These are phyloP conservation scores for Flaveria brownii DNA, from an alignment of 129 eudicot genomes.

Conservation along the genomic window DNA sequence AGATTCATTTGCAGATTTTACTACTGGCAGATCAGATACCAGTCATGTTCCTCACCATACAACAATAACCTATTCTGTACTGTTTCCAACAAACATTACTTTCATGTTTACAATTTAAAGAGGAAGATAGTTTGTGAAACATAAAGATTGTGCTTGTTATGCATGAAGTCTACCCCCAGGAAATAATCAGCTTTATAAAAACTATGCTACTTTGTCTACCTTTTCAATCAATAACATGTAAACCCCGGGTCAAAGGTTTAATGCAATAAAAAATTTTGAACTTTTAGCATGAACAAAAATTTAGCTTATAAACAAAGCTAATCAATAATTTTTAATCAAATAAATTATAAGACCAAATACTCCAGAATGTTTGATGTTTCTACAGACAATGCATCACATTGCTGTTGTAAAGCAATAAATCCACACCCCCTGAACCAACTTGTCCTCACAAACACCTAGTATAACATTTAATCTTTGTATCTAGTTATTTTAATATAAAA, in stretches of 20 bases:
- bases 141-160: slow-evolving; percentile 6
- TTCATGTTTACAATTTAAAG: neutral
- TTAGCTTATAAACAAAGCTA: neutral
- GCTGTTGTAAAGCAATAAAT: neutral
- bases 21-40: neutral
- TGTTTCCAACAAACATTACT: neutral
- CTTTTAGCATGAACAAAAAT: neutral
- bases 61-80: neutral
- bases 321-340: neutral
- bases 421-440: neutral
- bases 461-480: neutral
- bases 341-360: neutral
- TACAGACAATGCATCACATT: neutral
- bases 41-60: neutral
- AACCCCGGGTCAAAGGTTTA: neutral
- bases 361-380: neutral
- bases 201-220: neutral
- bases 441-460: neutral
- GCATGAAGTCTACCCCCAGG: neutral
- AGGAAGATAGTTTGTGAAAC: neutral
- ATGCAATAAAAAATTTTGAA: neutral
- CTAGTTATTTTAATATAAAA: no score
- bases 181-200: neutral
- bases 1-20: neutral
- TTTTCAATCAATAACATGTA: no score